A percentile compares a stretch with the other conserved stretches of the same genome.
phyloP scores from a whole-genome alignment of 495 filamentous ascomycete species.

The Penicillium waksmanii region DNA sequence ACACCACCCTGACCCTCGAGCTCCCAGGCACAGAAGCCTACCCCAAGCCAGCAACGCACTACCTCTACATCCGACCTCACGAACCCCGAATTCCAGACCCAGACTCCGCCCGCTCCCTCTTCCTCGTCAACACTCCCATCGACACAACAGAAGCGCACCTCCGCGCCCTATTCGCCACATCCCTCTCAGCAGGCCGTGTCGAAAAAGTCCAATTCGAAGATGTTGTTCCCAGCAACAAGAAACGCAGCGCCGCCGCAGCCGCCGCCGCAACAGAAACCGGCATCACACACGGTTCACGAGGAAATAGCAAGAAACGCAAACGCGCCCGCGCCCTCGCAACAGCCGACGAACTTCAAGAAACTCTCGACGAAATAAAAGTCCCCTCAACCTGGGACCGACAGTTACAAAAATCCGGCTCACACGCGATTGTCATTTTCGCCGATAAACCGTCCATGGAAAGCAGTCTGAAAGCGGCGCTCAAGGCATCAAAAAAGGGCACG shows the following conservation, averaged over 20 bases:
- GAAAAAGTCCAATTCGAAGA: constrained; percentile 75
- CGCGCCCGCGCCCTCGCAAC: constrained; percentile 52
- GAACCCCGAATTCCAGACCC: constrained; percentile 74
- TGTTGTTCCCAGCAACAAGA: constrained; percentile 47
- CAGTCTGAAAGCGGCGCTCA: constrained; percentile 72
- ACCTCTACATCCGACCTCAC: constrained; percentile 84
- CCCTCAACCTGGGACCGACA: constrained; percentile 77
- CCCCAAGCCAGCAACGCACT: constrained; percentile 67
- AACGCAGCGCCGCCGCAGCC: constrained; percentile 20
- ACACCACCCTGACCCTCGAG: constrained; percentile 53
- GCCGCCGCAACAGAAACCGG: constrained; percentile 30
- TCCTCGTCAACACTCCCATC: constrained; percentile 83
- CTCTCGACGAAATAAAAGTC: constrained; percentile 55
- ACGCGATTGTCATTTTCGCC: constrained; percentile 80
- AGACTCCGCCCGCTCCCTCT: constrained; percentile 75
- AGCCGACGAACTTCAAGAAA: constrained; percentile 52
- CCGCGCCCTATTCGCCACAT: constrained; percentile 68
- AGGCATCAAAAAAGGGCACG: constrained; percentile 55
- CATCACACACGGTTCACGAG: constrained; percentile 23
- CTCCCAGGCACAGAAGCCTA: constrained; percentile 65
- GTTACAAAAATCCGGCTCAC: constrained; percentile 70
- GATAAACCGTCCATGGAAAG: constrained; percentile 74
- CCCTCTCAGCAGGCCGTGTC: constrained; percentile 74
- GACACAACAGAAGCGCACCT: constrained; percentile 81
- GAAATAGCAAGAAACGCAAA: constrained; percentile 68